Evolutionary conservation across 164 flowering plant genomes (phyloP).

Genomic region (Magnolia officinalis): DNA sequence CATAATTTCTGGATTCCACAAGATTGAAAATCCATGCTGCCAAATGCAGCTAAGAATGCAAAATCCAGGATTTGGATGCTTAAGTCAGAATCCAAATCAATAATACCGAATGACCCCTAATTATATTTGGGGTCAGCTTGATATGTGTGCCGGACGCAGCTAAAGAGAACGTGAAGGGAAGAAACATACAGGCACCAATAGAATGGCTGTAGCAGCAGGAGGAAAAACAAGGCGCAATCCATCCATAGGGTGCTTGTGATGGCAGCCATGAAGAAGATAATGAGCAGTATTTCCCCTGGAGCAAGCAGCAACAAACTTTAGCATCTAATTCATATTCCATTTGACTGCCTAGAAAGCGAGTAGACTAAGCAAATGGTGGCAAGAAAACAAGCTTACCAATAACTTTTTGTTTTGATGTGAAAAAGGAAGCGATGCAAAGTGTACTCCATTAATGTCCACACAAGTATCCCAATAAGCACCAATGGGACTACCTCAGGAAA

Average conservation of each 20-base stretch:
- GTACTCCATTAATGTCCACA: constrained; percentile 84
- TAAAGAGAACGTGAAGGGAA: not conserved
- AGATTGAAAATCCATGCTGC: too few species aligned
- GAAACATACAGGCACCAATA: constrained; percentile 58
- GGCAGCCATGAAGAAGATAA: constrained; percentile 97
- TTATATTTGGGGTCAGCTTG: too few species aligned
- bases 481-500: constrained; percentile 37
- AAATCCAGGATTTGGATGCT: too few species aligned
- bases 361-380: not conserved
- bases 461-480: constrained; percentile 51
- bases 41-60: too few species aligned
- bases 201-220: constrained; percentile 84
- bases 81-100: too few species aligned
- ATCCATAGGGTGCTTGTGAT: constrained; percentile 98
- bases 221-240: constrained; percentile 93
- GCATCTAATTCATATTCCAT: not conserved
- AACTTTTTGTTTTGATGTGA: constrained; percentile 79
- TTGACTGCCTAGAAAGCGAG: not conserved
- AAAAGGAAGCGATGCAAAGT: constrained; percentile 84
- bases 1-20: too few species aligned
- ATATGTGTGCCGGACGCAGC: not conserved
- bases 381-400: constrained; percentile 50
- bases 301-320: not conserved
- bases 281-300: constrained; percentile 85
- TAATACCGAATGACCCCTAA: too few species aligned